Evolutionary conservation across 2,329 filamentous ascomycete genomes (phyloP), one percentile per base, ranked within the genome.

Genomic region (Colletotrichum tamarilloi): DNA sequence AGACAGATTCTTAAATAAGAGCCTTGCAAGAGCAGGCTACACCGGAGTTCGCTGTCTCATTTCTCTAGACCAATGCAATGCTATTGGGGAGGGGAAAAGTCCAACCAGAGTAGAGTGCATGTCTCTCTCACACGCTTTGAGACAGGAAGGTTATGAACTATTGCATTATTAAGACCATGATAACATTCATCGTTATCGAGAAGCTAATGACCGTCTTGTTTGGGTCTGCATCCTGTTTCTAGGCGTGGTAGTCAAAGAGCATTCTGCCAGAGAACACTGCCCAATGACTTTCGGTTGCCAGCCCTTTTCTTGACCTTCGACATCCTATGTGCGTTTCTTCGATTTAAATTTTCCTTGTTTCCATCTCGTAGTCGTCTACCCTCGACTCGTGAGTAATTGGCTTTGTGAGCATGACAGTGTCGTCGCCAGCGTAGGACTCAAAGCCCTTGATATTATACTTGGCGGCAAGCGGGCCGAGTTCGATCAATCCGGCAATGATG

Each of bases 391-490:
- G 42, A 22, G 42, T 22, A 2, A 52, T 68, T 12, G 49, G 49
- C 69, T 68, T 68, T 14, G 32, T 52, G 6, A 35, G 30, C 8
- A 38, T 4, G 6, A 24, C 5, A 4, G 22, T 16, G 9, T 53
- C 60, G 38, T 69, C 53, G 8, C n/a, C 7, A 3, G 38, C 49
- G 12, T 58, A 68, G 16, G 57, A 58, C 8, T 72, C 69, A 12
- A 72, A 72, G 19, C 69, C 69, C 58, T 58, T 58, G 38, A 72
- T 9, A 6, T 30, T 26, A 16, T 58, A 68, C n/a, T 72, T 72
- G 35, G 65, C 69, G 19, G 65, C 69, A 32, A 72, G 69, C 22
- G 69, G 69, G 16, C 69, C 69, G 1, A 72, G 69, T 12, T 72
- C 69, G 22, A 72, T 72, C 35, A 72, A 22, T 1, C 65, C 69